These are phyloP conservation scores for Sugiyamaella marilandica DNA, from an alignment of 805 yeast genomes.

Conservation along the genomic window DNA sequence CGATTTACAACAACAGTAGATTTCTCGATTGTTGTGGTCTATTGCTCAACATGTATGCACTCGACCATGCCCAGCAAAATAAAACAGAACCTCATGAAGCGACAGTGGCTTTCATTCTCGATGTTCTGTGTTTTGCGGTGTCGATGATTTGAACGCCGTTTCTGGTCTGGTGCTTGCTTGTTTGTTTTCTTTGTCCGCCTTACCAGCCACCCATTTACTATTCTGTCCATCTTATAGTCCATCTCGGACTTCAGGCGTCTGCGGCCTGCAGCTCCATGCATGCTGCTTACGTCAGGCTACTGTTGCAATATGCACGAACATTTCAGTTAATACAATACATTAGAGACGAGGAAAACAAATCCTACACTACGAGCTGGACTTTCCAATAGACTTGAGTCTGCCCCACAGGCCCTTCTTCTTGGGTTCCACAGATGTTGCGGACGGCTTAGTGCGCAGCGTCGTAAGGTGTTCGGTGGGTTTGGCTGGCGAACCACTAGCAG, in stretches of 20 bases:
- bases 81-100: too few relatives aligned
- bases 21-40: not conserved
- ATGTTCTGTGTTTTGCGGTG: too few relatives aligned
- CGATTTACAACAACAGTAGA: not conserved
- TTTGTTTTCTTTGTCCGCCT: slow-evolving; percentile 2
- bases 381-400: slow-evolving; percentile 3
- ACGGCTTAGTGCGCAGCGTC: not conserved
- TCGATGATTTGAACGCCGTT: too few relatives aligned
- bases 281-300: not conserved
- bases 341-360: not conserved
- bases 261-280: not conserved
- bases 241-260: not conserved
- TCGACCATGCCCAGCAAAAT: too few relatives aligned
- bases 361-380: slow-evolving; percentile 2
- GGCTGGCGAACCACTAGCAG: not conserved
- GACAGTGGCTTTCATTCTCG: too few relatives aligned
- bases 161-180: not conserved
- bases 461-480: slow-evolving; percentile 5
- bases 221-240: not conserved
- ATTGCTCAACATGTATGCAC: too few relatives aligned
- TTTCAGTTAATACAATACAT: too few relatives aligned
- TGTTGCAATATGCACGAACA: too few relatives aligned
- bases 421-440: not conserved
- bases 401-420: slow-evolving; percentile 5
- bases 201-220: slow-evolving; percentile 3